phyloP scores from a whole-genome alignment of 805 yeast species.

The Tetrapisispora nanseiensis region DNA sequence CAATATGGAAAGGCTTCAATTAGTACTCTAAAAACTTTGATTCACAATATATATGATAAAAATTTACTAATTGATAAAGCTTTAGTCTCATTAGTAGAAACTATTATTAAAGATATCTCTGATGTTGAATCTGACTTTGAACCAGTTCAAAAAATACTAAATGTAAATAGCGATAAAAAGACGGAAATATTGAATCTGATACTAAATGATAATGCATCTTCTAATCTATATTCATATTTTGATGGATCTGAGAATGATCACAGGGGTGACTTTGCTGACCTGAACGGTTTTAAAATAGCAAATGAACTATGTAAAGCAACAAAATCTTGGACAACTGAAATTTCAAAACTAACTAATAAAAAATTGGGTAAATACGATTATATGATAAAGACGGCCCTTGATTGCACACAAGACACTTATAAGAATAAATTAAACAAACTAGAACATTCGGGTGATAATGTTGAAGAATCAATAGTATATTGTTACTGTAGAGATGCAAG shows the following conservation, averaged over 20 bases:
- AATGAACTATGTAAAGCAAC: conserved; percentile 7
- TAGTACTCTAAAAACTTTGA: conserved; percentile 7
- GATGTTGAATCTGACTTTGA: conserved; percentile 8
- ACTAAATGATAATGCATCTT: conserved; percentile 2
- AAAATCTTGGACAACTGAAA: conserved; percentile 8
- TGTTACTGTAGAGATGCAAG: conserved; percentile 59
- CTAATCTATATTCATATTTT: conserved; percentile 12
- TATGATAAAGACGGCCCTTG: not conserved
- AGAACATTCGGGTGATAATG: not conserved
- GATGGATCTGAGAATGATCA: conserved; percentile 26
- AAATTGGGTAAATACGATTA: not conserved
- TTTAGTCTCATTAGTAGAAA: conserved; percentile 8
- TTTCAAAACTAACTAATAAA: not conserved
- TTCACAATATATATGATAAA: conserved; percentile 5
- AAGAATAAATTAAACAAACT: not conserved
- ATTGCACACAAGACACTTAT: not conserved
- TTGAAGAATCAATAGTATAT: conserved; percentile 28
- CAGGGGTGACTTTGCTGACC: conserved; percentile 27
- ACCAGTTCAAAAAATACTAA: conserved; percentile 9
- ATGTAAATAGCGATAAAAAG: conserved; percentile 9
- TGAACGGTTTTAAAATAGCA: conserved; percentile 15
- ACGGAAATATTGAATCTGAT: conserved; percentile 2
- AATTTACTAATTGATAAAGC: conserved; percentile 17
- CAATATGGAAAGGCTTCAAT: conserved; percentile 6
- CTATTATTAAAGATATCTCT: conserved; percentile 8